phyloP scores from a whole-genome alignment of 208 protist species.

The Acanthamoeba pearcei region DNA sequence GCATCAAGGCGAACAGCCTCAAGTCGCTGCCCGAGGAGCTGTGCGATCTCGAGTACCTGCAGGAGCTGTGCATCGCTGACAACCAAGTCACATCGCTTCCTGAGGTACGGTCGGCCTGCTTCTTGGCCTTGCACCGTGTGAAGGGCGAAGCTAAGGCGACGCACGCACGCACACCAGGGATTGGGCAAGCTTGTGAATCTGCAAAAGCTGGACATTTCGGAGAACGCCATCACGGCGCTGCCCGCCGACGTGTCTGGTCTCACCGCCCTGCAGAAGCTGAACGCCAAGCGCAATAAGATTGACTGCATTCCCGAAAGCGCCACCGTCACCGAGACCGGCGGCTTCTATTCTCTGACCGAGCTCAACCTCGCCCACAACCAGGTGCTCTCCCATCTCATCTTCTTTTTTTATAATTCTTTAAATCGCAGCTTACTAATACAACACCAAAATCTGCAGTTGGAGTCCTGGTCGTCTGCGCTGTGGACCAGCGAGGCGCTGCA shows the following conservation, averaged over 20 bases:
- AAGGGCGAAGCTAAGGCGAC: no score
- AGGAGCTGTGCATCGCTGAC: constrained; percentile 21
- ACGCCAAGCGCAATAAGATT: constrained; percentile 48
- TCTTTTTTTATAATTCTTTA: background rate
- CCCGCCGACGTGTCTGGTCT: constrained; percentile 17
- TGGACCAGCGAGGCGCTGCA: constrained; percentile 58
- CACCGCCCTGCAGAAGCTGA: constrained; percentile 33
- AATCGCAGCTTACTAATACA: no score
- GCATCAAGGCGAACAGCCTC: constrained; percentile 53
- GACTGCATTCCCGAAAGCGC: constrained; percentile 22
- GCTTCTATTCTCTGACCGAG: constrained; percentile 34
- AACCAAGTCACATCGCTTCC: constrained; percentile 23
- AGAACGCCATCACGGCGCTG: constrained; percentile 70
- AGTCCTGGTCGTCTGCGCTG: background rate
- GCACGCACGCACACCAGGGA: background rate
- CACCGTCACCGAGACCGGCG: constrained; percentile 48
- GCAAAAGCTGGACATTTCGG: constrained; percentile 27
- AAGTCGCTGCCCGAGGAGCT: constrained; percentile 57
- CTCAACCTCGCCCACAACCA: constrained; percentile 61
- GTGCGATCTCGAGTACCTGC: background rate
- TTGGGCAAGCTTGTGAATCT: constrained; percentile 62
- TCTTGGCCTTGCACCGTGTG: background rate
- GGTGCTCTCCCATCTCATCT: background rate
- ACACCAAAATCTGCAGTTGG: background rate
- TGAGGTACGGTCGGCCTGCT: background rate